These are phyloP conservation scores for Aspergillus ustus DNA, from an alignment of 2,329 filamentous ascomycete species.

Conservation along the genomic window DNA sequence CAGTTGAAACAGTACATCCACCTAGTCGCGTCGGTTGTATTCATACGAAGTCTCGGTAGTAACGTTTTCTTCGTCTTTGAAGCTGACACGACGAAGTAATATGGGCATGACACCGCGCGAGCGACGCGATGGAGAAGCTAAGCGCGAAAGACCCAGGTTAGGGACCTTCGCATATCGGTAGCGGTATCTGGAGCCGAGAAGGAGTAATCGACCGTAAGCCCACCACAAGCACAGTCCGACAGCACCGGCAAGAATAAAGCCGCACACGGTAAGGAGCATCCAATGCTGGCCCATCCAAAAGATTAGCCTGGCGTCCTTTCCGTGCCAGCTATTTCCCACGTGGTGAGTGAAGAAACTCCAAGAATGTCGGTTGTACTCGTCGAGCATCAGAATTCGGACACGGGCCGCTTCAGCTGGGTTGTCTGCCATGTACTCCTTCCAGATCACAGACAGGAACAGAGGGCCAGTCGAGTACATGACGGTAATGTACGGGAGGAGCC, in stretches of 20 bases:
- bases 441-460: constrained; percentile 74
- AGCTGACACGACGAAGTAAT: constrained; percentile 43
- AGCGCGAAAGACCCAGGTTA: constrained; percentile 31
- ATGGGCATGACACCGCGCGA: constrained; percentile 41
- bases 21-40: constrained; percentile 39
- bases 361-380: constrained; percentile 69
- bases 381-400: constrained; percentile 70
- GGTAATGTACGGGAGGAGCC: constrained; percentile 73
- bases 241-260: constrained; percentile 54
- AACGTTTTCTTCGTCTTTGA: constrained; percentile 45
- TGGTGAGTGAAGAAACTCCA: constrained; percentile 76
- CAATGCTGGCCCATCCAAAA: constrained; percentile 67
- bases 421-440: constrained; percentile 71
- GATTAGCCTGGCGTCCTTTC: constrained; percentile 65
- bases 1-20: constrained; percentile 8
- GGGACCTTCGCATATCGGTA: constrained; percentile 44
- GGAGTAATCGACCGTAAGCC: constrained; percentile 53
- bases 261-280: constrained; percentile 58
- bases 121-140: constrained; percentile 41
- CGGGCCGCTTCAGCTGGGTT: constrained; percentile 52
- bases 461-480: constrained; percentile 81
- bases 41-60: constrained; percentile 45
- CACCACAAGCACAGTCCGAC: constrained; percentile 56
- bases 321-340: constrained; percentile 68
- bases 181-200: constrained; percentile 46